phyloP scores from a whole-genome alignment of 1,284 basidiomycete genomes.

The Erythrobasidium hasegawianum region DNA sequence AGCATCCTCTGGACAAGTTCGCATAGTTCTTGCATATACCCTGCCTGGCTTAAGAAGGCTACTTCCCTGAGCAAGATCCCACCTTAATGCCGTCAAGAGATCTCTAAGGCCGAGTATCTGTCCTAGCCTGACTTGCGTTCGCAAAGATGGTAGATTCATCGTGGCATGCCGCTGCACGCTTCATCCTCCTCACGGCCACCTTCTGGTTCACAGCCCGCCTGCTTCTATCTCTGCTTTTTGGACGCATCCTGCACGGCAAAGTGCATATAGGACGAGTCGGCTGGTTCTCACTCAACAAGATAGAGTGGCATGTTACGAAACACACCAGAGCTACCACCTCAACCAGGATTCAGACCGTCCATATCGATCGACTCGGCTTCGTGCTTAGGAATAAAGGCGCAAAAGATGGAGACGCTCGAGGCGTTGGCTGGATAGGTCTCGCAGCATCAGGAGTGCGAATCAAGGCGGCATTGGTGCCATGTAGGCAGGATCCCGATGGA shows the following conservation, averaged over 20 bases:
- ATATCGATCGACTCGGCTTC: slow-evolving; percentile 20
- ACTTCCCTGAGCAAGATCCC: too few relatives aligned
- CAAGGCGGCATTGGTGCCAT: not conserved
- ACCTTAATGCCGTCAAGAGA: too few relatives aligned
- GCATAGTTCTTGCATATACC: too few relatives aligned
- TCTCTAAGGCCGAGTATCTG: too few relatives aligned
- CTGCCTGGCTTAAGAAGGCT: too few relatives aligned
- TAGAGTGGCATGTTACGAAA: slow-evolving; percentile 17
- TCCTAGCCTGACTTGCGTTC: too few relatives aligned
- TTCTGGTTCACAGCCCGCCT: slow-evolving; percentile 21
- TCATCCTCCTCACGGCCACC: not conserved
- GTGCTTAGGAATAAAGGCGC: slow-evolving; percentile 11
- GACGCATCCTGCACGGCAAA: slow-evolving; percentile 12
- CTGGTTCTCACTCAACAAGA: slow-evolving; percentile 18
- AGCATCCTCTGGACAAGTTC: too few relatives aligned
- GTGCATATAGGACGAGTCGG: slow-evolving; percentile 18
- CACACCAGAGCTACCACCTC: slow-evolving; percentile 8
- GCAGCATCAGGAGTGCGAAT: slow-evolving; percentile 13
- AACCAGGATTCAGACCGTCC: slow-evolving; percentile 12
- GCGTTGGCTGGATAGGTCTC: slow-evolving; percentile 15
- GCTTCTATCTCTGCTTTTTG: slow-evolving; percentile 12
- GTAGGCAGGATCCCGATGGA: not conserved
- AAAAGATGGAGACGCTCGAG: slow-evolving; percentile 11
- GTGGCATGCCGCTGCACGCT: slow-evolving; percentile 16
- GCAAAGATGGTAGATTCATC: not conserved